These are phyloP conservation scores for Fusarium sp. DNA, from an alignment of 2,329 filamentous ascomycete genomes.

Conservation along the genomic window DNA sequence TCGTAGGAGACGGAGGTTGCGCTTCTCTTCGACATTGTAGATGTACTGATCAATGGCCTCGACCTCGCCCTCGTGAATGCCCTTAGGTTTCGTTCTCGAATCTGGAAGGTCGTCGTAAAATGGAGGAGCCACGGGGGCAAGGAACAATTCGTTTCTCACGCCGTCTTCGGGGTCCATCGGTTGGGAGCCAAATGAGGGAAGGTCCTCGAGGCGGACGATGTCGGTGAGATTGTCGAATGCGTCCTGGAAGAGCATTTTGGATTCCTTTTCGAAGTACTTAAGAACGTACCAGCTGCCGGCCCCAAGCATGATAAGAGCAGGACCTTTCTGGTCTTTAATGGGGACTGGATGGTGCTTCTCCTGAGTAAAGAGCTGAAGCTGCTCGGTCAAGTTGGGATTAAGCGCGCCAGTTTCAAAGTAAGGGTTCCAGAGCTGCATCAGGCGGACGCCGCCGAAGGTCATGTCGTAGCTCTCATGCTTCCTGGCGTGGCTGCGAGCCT, in stretches of 20 bases:
- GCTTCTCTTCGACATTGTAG: slow-evolving; percentile 20
- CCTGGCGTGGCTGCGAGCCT: slow-evolving; percentile 14
- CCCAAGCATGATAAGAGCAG: slow-evolving; percentile 47
- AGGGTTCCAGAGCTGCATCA: slow-evolving; percentile 76
- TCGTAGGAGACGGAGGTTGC: slow-evolving; percentile 40
- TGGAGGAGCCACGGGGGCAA: slow-evolving; percentile 48
- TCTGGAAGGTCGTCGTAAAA: slow-evolving; percentile 40
- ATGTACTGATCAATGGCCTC: slow-evolving; percentile 44
- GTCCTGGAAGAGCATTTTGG: slow-evolving; percentile 30
- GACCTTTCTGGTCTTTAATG: slow-evolving; percentile 34
- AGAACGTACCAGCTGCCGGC: slow-evolving; percentile 48
- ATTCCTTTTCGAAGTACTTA: slow-evolving; percentile 18
- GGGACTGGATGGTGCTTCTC: slow-evolving; percentile 37
- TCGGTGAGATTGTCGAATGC: slow-evolving; percentile 47
- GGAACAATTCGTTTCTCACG: slow-evolving; percentile 49
- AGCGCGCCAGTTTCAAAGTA: slow-evolving; percentile 65
- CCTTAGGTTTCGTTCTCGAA: slow-evolving; percentile 34
- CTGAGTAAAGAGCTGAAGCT: slow-evolving; percentile 42
- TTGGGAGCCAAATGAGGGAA: slow-evolving; percentile 37
- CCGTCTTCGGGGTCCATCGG: slow-evolving; percentile 47
- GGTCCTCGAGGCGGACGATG: slow-evolving; percentile 36
- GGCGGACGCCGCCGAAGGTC: slow-evolving; percentile 59
- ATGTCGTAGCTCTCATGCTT: slow-evolving; percentile 52
- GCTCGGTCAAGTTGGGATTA: slow-evolving; percentile 37
- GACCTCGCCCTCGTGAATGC: slow-evolving; percentile 43